Conservation (phyloP, 2,329 filamentous ascomycete species). For the Metarhizium guizhouense region DNA sequence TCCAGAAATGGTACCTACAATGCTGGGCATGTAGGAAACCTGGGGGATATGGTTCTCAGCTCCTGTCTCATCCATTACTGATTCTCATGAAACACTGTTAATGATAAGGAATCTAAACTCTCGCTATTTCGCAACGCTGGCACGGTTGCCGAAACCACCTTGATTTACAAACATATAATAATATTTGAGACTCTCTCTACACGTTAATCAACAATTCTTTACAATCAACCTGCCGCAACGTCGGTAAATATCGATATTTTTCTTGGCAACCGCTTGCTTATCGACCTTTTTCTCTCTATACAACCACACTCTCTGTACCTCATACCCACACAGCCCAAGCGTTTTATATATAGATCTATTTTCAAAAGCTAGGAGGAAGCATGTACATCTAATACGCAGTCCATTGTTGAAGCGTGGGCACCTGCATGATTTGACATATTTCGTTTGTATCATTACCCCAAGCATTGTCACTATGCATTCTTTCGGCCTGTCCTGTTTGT, state of each 20-base stretch:
- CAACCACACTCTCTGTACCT: neutral
- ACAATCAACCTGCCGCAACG: neutral
- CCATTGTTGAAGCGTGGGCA: neutral
- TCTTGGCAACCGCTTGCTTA: neutral
- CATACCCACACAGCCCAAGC: neutral
- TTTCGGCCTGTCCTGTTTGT: neutral
- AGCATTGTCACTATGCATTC: neutral
- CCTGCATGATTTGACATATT: neutral
- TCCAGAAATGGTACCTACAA: slow-evolving; percentile 14
- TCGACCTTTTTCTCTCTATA: neutral
- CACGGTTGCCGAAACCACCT: neutral
- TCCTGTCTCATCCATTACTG: neutral
- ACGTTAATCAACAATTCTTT: neutral
- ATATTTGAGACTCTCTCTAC: neutral
- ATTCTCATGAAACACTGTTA: neutral
- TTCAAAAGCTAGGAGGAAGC: neutral
- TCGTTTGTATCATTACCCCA: neutral
- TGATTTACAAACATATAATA: neutral
- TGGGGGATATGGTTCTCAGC: neutral
- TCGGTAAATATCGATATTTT: neutral
- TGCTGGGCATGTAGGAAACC: slow-evolving; percentile 15
- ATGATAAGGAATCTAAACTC: neutral
- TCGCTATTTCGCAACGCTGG: neutral
- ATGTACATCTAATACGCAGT: neutral
- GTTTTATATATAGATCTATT: neutral